Percentiles rank a stretch among this genome's conserved stretches.
Evolutionary conservation across 2,329 filamentous ascomycete genomes (phyloP).

Genomic region (Intubia oerlemansii): DNA sequence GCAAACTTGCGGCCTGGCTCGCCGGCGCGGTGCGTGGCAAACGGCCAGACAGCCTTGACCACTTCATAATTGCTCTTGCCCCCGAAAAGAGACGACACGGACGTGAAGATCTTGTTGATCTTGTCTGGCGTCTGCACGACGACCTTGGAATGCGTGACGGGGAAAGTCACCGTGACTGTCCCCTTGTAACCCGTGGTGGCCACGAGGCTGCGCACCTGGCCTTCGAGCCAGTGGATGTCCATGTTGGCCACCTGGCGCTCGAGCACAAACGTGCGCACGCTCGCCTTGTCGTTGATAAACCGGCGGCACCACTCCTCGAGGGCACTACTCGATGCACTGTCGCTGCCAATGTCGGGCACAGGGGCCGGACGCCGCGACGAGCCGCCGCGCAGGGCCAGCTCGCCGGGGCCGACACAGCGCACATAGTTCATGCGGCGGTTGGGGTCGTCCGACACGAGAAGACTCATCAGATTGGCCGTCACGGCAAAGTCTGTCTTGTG

Average conservation of each 20-base stretch:
- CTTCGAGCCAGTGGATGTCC: slow-evolving; percentile 31
- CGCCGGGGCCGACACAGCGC: slow-evolving; percentile 24
- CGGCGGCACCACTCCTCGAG: slow-evolving; percentile 27
- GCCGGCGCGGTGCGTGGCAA: slow-evolving; percentile 25
- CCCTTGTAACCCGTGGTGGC: slow-evolving; percentile 28
- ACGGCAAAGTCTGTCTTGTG: slow-evolving; percentile 27
- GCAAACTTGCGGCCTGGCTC: slow-evolving; percentile 22
- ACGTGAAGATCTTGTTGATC: slow-evolving; percentile 31
- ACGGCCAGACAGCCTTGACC: slow-evolving; percentile 34
- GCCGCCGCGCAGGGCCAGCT: slow-evolving; percentile 28
- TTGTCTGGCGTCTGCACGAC: slow-evolving; percentile 28
- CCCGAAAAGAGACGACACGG: slow-evolving; percentile 26
- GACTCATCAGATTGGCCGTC: slow-evolving; percentile 30
- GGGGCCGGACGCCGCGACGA: slow-evolving; percentile 15
- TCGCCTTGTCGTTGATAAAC: slow-evolving; percentile 22
- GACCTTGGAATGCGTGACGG: slow-evolving; percentile 26
- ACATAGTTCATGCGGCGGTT: slow-evolving; percentile 28
- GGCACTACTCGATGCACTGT: slow-evolving; percentile 19
- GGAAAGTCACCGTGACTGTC: slow-evolving; percentile 24
- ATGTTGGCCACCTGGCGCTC: slow-evolving; percentile 32
- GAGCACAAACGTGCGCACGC: slow-evolving; percentile 26
- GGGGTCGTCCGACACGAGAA: slow-evolving; percentile 26
- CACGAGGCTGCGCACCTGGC: slow-evolving; percentile 28
- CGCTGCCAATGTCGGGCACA: slow-evolving; percentile 21
- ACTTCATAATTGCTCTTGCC: slow-evolving; percentile 33